These are phyloP conservation scores for Yamagishiella unicocca DNA, from an alignment of 139 green algal genomes.

Conservation along the genomic window DNA sequence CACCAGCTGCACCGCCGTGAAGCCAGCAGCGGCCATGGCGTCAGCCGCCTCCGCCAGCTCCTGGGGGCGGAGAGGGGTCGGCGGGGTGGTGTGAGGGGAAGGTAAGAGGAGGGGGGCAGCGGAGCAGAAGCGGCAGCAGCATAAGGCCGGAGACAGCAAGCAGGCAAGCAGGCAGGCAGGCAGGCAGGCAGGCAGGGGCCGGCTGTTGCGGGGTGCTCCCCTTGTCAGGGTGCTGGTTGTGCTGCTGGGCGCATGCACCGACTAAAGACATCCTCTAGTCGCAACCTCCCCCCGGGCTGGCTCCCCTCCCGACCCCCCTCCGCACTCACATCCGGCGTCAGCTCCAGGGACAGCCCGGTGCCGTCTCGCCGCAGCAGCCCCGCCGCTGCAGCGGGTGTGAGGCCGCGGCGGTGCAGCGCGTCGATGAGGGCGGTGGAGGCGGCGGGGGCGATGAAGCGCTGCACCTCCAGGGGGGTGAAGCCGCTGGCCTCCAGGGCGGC, in stretches of 20 bases:
- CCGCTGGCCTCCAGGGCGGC: not conserved
- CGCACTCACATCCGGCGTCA: not conserved
- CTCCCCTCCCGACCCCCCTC: not conserved
- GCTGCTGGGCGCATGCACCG: too few species aligned
- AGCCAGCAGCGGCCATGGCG: constrained; percentile 22
- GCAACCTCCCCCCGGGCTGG: not conserved
- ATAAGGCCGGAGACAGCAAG: not conserved
- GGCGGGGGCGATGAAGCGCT: constrained; percentile 42
- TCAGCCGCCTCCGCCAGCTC: constrained; percentile 25
- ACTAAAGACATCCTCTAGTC: too few species aligned
- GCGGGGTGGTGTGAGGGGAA: too few species aligned
- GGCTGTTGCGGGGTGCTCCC: too few species aligned
- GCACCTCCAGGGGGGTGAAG: constrained; percentile 22
- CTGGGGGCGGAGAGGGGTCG: not conserved
- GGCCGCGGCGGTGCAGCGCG: not conserved
- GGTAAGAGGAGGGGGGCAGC: too few species aligned
- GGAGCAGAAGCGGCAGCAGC: too few species aligned
- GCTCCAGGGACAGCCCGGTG: not conserved
- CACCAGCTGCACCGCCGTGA: constrained; percentile 30
- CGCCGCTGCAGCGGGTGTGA: not conserved
- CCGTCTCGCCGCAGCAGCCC: not conserved
- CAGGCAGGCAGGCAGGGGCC: too few species aligned
- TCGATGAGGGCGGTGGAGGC: constrained; percentile 41
- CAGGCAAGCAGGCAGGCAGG: too few species aligned
- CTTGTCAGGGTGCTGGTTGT: too few species aligned